Conservation (phyloP, 257 asterid species). For the Jasminum sambac region DNA sequence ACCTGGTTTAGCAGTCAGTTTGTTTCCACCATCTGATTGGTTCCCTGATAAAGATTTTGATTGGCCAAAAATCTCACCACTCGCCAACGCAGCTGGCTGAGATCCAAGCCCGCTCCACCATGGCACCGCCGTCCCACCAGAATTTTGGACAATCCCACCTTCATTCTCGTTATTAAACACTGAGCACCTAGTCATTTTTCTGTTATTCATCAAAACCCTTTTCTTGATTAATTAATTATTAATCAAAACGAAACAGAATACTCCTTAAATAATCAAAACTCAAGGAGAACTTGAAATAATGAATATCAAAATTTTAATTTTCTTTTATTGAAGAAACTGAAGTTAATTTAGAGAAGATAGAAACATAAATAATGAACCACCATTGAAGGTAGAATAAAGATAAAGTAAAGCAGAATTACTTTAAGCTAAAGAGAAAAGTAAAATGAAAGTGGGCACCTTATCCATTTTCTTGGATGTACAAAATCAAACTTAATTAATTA, state of each 20-base stretch:
- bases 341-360: background rate
- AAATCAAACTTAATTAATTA: background rate
- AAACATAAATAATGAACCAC: background rate
- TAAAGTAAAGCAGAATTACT: slow-evolving; percentile 6
- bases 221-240: background rate
- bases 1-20: slow-evolving; percentile 22
- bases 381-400: slow-evolving; percentile 6
- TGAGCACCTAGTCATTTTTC: slow-evolving; percentile 44
- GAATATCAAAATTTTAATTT: background rate
- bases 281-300: background rate
- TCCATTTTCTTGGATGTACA: slow-evolving; percentile 18
- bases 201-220: slow-evolving; percentile 22
- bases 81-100: slow-evolving; percentile 35
- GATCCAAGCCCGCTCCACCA: slow-evolving; percentile 55
- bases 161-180: slow-evolving; percentile 46
- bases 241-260: too few relatives aligned
- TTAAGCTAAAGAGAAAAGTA: slow-evolving; percentile 5
- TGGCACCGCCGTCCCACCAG: slow-evolving; percentile 33
- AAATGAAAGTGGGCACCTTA: slow-evolving; percentile 34
- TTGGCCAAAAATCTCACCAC: slow-evolving; percentile 37
- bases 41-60: slow-evolving; percentile 38
- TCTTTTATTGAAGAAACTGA: background rate
- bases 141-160: slow-evolving; percentile 30
- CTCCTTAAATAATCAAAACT: slow-evolving; percentile 18
- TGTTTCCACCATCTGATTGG: slow-evolving; percentile 24